Evolutionary conservation across 1,139 yeast genomes (phyloP).

Genomic region (Waltiozyma sp.): DNA sequence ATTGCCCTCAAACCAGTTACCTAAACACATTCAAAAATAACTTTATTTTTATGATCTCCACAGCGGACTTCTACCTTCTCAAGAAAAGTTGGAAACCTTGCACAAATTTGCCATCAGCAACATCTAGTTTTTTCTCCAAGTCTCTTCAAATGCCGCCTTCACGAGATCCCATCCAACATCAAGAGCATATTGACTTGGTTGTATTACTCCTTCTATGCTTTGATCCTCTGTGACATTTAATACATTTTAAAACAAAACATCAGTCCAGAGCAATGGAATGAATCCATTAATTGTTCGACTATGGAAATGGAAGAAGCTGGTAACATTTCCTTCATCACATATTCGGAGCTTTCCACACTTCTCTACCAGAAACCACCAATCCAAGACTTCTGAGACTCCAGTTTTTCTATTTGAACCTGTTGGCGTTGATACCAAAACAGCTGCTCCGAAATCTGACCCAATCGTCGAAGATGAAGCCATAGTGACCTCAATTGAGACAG

Average conservation of each 20-base stretch:
- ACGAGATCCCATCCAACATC: constrained; percentile 49
- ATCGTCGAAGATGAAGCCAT: not conserved
- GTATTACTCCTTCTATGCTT: constrained; percentile 4
- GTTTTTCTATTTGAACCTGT: not conserved
- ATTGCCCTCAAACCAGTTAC: constrained; percentile 67
- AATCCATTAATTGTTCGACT: constrained; percentile 10
- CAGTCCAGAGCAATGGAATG: constrained; percentile 8
- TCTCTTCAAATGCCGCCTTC: constrained; percentile 75
- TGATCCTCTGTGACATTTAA: constrained; percentile 3
- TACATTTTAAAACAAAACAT: constrained; percentile 5
- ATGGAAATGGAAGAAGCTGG: not conserved
- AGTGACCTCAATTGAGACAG: constrained; percentile 4
- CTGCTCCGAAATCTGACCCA: too few species aligned
- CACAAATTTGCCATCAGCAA: constrained; percentile 79
- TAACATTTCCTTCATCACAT: not conserved
- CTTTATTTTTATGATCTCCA: constrained; percentile 46
- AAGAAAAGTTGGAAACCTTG: constrained; percentile 44
- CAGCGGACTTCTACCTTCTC: constrained; percentile 38
- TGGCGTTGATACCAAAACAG: too few species aligned
- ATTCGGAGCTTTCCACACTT: not conserved
- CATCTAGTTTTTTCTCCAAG: constrained; percentile 59
- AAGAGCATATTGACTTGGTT: constrained; percentile 31
- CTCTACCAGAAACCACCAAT: not conserved
- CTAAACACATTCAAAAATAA: too few species aligned
- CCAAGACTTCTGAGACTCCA: not conserved